Base-by-base conservation (phyloP, 2,329 filamentous ascomycete genomes). In the Phyllosticta citrichinensis region DNA sequence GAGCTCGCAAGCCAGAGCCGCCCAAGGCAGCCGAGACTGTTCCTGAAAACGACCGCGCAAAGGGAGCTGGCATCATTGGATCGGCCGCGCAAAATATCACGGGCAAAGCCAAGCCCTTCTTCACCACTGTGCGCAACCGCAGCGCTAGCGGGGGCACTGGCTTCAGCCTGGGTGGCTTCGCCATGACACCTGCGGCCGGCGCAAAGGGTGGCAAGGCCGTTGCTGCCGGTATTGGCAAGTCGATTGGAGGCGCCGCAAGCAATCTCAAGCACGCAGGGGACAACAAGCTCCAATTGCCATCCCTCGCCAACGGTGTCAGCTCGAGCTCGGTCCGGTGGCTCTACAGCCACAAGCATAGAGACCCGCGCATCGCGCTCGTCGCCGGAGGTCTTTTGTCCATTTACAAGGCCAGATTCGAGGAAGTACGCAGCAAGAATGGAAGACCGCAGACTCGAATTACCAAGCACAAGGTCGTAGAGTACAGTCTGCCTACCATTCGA, bases 241-340 rank as follows among this genome's bases (percentile, higher is more conserved):
- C 88, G 3, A 81, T 91, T 27, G 87, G 85, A 8, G 59, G 53
- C 51, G 87, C 87, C 69, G 88, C 87, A n/a, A 75, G 75, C 63
- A 87, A 86, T 61, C 81, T 91, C 62, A 85, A 88, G 55, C 87
- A 91, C 66, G 88, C 84, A 0, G 86, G 86, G 11, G 88, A 91
- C 69, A 91, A 89, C 71, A 83, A 89, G 64, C 81, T 91, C 52
- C 83, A 87, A 54, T 77, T 91, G 30, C 88, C 87, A 11, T 74
- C 77, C 11, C 80, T 82, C 55, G 71, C 78, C 25, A 75, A 79
- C 17, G 75, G 75, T 14, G 83, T 85, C 1, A 80, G 80, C 2
- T 77, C 81, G 8, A 79, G 81, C 3, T 89, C 86, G 67, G 81
- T 88, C 2, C 77, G 80, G 1, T 88, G 88, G 83, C 77, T 88